Conservation (phyloP, 169 alveolate species). For the Eimeria brunetti region DNA sequence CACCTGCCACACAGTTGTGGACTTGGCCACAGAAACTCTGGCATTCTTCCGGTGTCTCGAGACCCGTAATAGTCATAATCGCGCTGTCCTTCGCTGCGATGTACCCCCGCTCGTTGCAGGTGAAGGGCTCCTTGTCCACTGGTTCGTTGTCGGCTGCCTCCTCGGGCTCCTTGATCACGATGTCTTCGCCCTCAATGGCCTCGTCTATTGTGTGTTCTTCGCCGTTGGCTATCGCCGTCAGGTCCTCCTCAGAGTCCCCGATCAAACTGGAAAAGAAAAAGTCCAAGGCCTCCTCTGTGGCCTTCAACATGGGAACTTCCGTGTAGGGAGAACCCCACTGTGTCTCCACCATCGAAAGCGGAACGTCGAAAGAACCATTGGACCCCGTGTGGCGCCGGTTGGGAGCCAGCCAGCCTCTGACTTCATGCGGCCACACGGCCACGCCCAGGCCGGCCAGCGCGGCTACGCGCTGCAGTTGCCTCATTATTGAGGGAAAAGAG, state of each 20-base stretch:
- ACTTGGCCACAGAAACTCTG: neutral
- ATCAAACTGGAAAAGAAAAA: neutral
- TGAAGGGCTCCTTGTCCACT: neutral
- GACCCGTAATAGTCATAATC: neutral
- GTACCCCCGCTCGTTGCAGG: too few species aligned
- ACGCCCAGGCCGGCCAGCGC: conserved; percentile 9
- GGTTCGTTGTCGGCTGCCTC: neutral
- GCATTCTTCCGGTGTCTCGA: neutral
- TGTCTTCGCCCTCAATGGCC: neutral
- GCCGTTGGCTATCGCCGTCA: neutral
- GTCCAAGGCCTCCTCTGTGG: neutral
- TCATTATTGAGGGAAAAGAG: neutral
- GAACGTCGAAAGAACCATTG: neutral
- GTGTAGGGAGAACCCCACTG: conserved; percentile 38
- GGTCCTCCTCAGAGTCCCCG: neutral
- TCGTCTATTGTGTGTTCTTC: too few species aligned
- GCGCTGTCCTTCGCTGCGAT: neutral
- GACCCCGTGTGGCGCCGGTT: neutral
- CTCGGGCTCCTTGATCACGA: neutral
- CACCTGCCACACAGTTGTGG: neutral
- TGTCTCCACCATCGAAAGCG: conserved; percentile 1
- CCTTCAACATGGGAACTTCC: neutral
- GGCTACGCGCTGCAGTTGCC: conserved; percentile 5
- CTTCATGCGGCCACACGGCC: neutral
- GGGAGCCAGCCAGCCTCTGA: neutral